Conservation (phyloP, 306 rosid species). For the Fragaria vesca region DNA sequence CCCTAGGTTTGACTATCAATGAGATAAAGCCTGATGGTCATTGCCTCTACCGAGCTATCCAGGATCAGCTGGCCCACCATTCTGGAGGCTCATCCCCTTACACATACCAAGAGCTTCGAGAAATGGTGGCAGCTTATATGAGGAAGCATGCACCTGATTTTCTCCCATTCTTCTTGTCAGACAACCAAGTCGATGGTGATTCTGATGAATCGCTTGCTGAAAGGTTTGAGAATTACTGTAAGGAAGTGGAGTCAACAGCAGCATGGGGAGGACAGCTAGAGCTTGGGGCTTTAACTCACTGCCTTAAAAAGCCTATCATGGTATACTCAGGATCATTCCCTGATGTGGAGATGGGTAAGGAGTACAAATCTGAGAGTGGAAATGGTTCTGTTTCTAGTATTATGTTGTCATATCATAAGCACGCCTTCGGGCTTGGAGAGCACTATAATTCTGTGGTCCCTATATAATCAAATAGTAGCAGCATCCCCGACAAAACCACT, state of each 20-base stretch:
- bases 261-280: constrained; percentile 98
- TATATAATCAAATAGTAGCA: constrained; percentile 28
- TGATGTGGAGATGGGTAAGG: constrained; percentile 97
- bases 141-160: constrained; percentile 65
- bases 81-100: constrained; percentile 62
- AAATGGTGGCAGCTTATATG: constrained; percentile 75
- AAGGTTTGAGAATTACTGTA: constrained; percentile 79
- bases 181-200: constrained; percentile 47
- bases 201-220: constrained; percentile 46
- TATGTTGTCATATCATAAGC: constrained; percentile 86
- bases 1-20: constrained; percentile 64
- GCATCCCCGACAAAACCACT: not conserved
- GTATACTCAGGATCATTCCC: constrained; percentile 94
- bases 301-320: constrained; percentile 72
- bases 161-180: constrained; percentile 77
- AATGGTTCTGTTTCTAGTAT: constrained; percentile 36
- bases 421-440: constrained; percentile 94
- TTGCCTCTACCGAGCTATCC: constrained; percentile 90
- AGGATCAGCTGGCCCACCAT: constrained; percentile 62
- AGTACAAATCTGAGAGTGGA: constrained; percentile 51
- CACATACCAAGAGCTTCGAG: constrained; percentile 73
- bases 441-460: constrained; percentile 89
- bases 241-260: constrained; percentile 84
- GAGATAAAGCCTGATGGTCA: constrained; percentile 96
- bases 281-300: constrained; percentile 84